Evolutionary conservation across 2,329 filamentous ascomycete genomes (phyloP), one percentile per base, ranked within the genome.

Genomic region (Talaromyces sp.): DNA sequence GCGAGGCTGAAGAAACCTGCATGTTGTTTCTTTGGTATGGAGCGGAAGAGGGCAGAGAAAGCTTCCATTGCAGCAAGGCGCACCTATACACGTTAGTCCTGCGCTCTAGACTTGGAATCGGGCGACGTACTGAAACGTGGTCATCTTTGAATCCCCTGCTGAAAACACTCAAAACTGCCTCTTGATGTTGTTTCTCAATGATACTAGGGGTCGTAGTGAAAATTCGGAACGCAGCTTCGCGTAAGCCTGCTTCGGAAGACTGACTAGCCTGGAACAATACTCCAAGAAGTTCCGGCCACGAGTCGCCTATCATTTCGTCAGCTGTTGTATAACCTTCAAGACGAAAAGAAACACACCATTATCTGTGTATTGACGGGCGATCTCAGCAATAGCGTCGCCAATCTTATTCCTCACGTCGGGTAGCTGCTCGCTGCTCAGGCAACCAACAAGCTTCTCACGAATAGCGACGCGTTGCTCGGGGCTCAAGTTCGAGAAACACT

Each of bases 1-100:
- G 98, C 88, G 10, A 99, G 86, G 6, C 86, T 81, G 76, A 90
- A 96, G 81, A 96, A 99, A 78, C 96, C 97, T 67, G 86, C 81
- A 78, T 97, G 93, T 17, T 87, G 86, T 80, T 96, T 97, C 83
- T 96, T 97, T 75, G 83, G 86, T 71, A 98, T 88, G 65, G 90
- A 95, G 70, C 92, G 88, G 85, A 99, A 99, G 82, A 99, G 98
- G 2, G 93, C 89, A 19, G 94, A 91, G 76, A 99, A 99, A 7
- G 95, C 95, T 76, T 97, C 93, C 88, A 98, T 96, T 64, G 95
- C 93, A 56, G 93, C 90, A 66, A 99, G 88, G 69, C 93, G 91
- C 65, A 99, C 94, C 87, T 94, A 69, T 27, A 68, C 64, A 40
- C 25, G 45, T 25, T 66, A 70, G 49, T 5, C 51, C 17, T 25